Base-by-base conservation (phyloP, 164 flowering plant genomes). In the Cinnamomum micranthum region DNA sequence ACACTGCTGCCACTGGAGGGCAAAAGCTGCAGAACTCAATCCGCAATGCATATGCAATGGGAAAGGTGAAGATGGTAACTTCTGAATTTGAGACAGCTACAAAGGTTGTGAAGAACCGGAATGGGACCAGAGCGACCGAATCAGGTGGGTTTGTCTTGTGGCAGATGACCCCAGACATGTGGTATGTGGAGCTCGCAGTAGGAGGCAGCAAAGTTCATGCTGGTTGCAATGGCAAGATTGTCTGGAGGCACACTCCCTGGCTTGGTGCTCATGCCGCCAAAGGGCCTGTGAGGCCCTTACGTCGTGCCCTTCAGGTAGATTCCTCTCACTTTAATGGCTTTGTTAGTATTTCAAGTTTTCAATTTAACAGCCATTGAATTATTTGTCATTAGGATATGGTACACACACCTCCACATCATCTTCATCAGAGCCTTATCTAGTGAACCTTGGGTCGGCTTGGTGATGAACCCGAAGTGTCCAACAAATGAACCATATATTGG, bases 211-310 rank as follows among this genome's bases (percentile, higher is more conserved):
- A 89, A 77, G 91, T 89, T 80, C 90, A 89, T 80, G 92, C 91
- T 24, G 91, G 93, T 20, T 89, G 85, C 75, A 89, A 89, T 50
- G 93, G 93, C 65, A 85, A 82, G 82, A 83, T 89, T 27, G 93
- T 88, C 27, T 89, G 93, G 91, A 82, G 90, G 77, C 91, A 89
- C 75, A 89, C 93, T 12, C 91, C 91, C 12, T 89, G 91, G 91
- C 90, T 86, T 22, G 91, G 91, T 23, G 88, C 91, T 19, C 93
- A 88, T 76, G 88, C 93, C 65, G 93, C 92, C 15, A 87, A 89
- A 82, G 93, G 93, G 67, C 91, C 93, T 2, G 90, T 89, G 25
- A 82, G 93, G 69, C 93, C 91, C 25, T 81, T 89, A 31, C 91
- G 93, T 9, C 86, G 93, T 19, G 89, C 91, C 22, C 93, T 89